These are phyloP conservation scores for Gamsiella multidivaricata DNA, from an alignment of 192 early-diverging fungal species.

Conservation along the genomic window DNA sequence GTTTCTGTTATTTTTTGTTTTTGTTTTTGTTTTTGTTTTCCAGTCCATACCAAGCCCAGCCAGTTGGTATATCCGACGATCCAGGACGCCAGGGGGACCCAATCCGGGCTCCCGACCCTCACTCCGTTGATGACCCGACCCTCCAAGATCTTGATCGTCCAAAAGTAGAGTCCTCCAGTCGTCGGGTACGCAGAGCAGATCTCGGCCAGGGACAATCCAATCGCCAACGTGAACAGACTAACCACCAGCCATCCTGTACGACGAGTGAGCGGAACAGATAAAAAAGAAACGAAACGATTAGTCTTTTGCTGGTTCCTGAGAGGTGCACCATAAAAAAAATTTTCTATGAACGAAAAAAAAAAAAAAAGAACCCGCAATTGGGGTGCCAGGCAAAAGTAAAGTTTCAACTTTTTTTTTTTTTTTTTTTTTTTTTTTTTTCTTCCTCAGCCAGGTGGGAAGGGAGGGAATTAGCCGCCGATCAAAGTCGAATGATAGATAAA, in stretches of 20 bases:
- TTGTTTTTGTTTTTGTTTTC: neutral
- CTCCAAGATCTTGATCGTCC: slow-evolving; percentile 55
- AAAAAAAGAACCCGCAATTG: neutral
- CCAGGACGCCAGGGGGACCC: slow-evolving; percentile 65
- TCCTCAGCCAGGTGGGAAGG: too few species aligned
- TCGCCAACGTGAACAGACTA: slow-evolving; percentile 56
- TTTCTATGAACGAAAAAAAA: neutral
- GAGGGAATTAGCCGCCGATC: too few species aligned
- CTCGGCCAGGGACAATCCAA: slow-evolving; percentile 63
- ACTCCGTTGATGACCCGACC: slow-evolving; percentile 39
- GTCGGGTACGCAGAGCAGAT: slow-evolving; percentile 66
- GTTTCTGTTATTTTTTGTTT: neutral
- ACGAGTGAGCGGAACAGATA: neutral
- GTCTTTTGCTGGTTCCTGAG: neutral
- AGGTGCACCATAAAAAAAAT: neutral
- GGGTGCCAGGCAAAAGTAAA: neutral
- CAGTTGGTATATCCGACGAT: slow-evolving; percentile 65
- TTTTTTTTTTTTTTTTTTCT: slow-evolving; percentile 17
- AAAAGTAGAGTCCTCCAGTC: slow-evolving; percentile 65
- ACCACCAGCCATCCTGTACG: slow-evolving; percentile 63
- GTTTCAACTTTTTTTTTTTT: slow-evolving; percentile 12
- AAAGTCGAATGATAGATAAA: neutral
- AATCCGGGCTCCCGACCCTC: slow-evolving; percentile 56
- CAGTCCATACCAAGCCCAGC: slow-evolving; percentile 61
- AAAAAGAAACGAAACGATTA: neutral